These are phyloP conservation scores for Ananas comosus DNA, from an alignment of 176 grass and related monocot genomes.

Conservation along the genomic window DNA sequence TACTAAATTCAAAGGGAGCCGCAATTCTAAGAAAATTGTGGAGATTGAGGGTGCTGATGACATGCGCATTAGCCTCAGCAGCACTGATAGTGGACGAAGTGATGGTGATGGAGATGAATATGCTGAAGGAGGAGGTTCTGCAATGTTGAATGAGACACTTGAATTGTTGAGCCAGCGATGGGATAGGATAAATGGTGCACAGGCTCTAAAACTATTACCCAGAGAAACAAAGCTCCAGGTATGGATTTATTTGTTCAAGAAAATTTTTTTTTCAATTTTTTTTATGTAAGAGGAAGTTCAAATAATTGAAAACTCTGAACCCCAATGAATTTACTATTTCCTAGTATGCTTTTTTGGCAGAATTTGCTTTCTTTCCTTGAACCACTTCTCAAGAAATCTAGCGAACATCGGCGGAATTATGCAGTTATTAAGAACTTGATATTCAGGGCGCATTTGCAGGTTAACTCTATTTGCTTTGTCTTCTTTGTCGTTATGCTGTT, in stretches of 20 bases:
- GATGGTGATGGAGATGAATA: conserved; percentile 79
- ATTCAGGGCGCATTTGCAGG: conserved; percentile 74
- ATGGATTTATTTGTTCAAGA: conserved; percentile 15
- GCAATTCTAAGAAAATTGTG: conserved; percentile 72
- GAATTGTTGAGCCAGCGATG: conserved; percentile 88
- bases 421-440: conserved; percentile 84
- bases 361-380: conserved; percentile 86
- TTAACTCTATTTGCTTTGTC: conserved; percentile 21
- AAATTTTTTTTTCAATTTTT: not conserved
- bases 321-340: not conserved
- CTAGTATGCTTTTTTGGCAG: conserved; percentile 28
- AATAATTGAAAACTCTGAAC: too few species aligned
- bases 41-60: conserved; percentile 89
- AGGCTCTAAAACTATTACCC: conserved; percentile 85
- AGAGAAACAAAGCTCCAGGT: conserved; percentile 98
- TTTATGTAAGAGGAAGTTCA: not conserved
- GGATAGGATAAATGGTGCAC: conserved; percentile 98
- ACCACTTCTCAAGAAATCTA: conserved; percentile 82
- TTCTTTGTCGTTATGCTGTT: not conserved
- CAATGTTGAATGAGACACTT: conserved; percentile 94
- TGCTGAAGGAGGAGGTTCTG: conserved; percentile 56
- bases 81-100: conserved; percentile 88
- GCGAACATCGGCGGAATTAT: conserved; percentile 75
- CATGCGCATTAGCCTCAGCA: conserved; percentile 43
- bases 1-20: conserved; percentile 47